Evolutionary conservation across 495 filamentous ascomycete genomes (phyloP).

Genomic region (Xylaria cubensis): DNA sequence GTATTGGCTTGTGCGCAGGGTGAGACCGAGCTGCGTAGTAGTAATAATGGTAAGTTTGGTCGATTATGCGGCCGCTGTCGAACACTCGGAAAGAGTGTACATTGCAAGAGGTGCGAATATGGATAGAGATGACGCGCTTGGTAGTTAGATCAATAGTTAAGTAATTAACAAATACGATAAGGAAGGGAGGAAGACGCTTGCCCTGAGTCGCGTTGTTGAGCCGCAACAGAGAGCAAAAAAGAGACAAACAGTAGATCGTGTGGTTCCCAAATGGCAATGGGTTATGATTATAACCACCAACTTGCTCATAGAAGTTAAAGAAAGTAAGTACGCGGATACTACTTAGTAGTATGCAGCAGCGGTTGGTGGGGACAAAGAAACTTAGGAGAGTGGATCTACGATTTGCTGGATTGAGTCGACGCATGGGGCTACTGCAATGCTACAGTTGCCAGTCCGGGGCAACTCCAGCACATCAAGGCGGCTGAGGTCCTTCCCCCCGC

Average conservation of each 20-base stretch:
- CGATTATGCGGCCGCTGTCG: constrained; percentile 13
- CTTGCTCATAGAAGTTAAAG: no score
- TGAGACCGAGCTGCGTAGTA: neutral
- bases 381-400: neutral
- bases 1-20: neutral
- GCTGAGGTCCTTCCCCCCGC: neutral
- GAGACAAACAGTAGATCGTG: neutral
- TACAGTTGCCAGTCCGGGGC: constrained; percentile 6
- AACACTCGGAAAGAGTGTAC: neutral
- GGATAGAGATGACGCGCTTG: constrained; percentile 4
- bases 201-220: neutral
- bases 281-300: no score
- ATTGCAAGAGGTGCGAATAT: constrained; percentile 14
- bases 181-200: neutral
- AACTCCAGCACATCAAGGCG: neutral
- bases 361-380: constrained; percentile 5
- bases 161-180: neutral
- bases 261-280: neutral
- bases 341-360: no score
- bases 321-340: no score
- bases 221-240: neutral
- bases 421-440: constrained; percentile 15
- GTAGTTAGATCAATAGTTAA: neutral
- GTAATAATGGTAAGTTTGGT: neutral
- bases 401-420: constrained; percentile 1